phyloP scores from a whole-genome alignment of 495 filamentous ascomycete species.

The Entonaema liquescens region DNA sequence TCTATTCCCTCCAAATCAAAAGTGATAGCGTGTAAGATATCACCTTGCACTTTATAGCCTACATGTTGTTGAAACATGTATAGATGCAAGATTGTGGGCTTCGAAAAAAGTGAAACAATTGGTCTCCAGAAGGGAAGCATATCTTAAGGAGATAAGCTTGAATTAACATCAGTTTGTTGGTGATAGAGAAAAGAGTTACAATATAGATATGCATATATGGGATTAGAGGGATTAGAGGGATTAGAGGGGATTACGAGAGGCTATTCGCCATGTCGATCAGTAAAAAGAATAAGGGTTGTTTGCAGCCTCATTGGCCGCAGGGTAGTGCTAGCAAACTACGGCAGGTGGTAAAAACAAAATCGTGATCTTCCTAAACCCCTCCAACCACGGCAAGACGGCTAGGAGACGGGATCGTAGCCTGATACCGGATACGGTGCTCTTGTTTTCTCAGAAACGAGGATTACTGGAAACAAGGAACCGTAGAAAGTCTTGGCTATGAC shows the following conservation, averaged over 20 bases:
- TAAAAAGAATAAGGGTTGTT: conserved; percentile 1
- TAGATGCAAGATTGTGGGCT: neutral
- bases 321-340: conserved; percentile 13
- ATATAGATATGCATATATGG: conserved; percentile 25
- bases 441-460: neutral
- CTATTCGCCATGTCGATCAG: conserved; percentile 28
- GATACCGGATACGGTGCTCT: conserved; percentile 32
- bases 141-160: conserved; percentile 2
- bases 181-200: conserved; percentile 18
- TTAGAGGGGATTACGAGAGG: conserved; percentile 18
- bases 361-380: conserved; percentile 28
- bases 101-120: conserved; percentile 19
- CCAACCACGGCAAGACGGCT: conserved; percentile 20
- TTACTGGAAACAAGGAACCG: conserved; percentile 18
- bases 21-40: no score
- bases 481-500: conserved; percentile 35
- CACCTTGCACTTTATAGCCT: no score
- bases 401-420: conserved; percentile 19
- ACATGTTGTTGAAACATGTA: neutral
- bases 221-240: conserved; percentile 18
- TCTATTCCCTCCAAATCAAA: neutral
- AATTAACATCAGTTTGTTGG: conserved; percentile 14
- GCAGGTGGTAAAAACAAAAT: conserved; percentile 31
- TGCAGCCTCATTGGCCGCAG: conserved; percentile 27
- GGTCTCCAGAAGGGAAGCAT: conserved; percentile 14